Base-by-base conservation (phyloP, 2,329 filamentous ascomycete species). In the Diaporthe vexans region DNA sequence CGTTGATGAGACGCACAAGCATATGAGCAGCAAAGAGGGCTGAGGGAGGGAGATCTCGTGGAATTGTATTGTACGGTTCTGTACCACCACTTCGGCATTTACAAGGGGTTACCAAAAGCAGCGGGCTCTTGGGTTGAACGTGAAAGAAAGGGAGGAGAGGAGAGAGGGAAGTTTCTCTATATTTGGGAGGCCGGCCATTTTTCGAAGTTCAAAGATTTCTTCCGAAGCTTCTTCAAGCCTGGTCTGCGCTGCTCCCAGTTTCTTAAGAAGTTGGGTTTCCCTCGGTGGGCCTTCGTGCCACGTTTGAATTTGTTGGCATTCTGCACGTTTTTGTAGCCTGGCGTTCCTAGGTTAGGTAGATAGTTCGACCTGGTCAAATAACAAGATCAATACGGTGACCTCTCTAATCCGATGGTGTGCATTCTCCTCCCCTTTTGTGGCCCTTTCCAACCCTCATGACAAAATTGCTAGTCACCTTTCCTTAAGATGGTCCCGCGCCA, bases 321-420 rank as follows among this genome's bases (percentile, higher is more conserved):
- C 17, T 29, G 21, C 24, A 71, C 69, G 37, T 46, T 63, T 63
- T 43, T 43, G 65, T 69, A 70, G 72, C 71, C 74, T 75, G 65
- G 74, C 74, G 71, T 72, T 71, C 56, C 35, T 70, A 71, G 67
- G 26, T 48, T 67, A 75, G 63, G 59, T 73, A 71, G 54, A 73
- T 75, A 68, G 61, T 69, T 43, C 54, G 29, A 46, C 56, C 57
- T 24, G 24, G 37, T 57, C 26, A 72, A 51, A 51, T 58, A 65
- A 54, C 35, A 69, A 54, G 29, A 65, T 74, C 40, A 72, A 58
- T 37, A 52, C 9, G 29, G 46, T 26, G 51, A 33, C 46, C 11
- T 52, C 19, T 52, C 13, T 2, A 37, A 52, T n/a, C 37, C 37
- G 26, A 51, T 11, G 26, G 13, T 26, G 21, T 67, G 29, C 21